Conservation (phyloP, 2,329 filamentous ascomycete species). For the Juglanconis sp. region DNA sequence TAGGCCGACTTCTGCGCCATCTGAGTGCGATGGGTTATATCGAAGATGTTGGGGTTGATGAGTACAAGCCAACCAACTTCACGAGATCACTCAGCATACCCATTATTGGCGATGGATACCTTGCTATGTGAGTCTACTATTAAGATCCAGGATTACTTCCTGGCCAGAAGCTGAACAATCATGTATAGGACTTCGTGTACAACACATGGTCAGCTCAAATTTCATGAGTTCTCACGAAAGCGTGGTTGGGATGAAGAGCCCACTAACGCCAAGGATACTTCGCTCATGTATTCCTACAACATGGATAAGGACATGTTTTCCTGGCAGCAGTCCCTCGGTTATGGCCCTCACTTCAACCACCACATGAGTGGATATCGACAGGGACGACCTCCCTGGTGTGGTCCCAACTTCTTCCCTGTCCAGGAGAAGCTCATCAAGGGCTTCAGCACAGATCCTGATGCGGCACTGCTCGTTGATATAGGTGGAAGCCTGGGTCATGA, state of each 20-base stretch:
- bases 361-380: constrained; percentile 30
- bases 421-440: constrained; percentile 29
- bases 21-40: constrained; percentile 38
- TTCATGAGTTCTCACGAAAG: neutral
- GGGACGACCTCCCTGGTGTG: constrained; percentile 33
- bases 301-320: constrained; percentile 1
- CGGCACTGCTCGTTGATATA: constrained; percentile 32
- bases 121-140: neutral
- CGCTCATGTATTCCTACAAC: neutral
- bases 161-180: neutral
- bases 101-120: constrained; percentile 33
- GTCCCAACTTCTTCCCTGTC: constrained; percentile 29
- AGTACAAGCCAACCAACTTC: constrained; percentile 37
- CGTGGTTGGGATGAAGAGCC: neutral
- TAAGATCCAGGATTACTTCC: neutral
- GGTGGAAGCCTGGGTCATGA: constrained; percentile 35
- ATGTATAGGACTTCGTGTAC: neutral
- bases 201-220: constrained; percentile 5
- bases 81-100: constrained; percentile 32
- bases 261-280: neutral
- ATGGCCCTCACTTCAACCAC: neutral
- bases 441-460: constrained; percentile 22
- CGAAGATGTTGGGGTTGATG: constrained; percentile 31
- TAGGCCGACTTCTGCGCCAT: constrained; percentile 34
- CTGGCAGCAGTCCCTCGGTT: neutral